Conservation (phyloP, 768 basidiomycete species). For the Boletellus emodensis region DNA sequence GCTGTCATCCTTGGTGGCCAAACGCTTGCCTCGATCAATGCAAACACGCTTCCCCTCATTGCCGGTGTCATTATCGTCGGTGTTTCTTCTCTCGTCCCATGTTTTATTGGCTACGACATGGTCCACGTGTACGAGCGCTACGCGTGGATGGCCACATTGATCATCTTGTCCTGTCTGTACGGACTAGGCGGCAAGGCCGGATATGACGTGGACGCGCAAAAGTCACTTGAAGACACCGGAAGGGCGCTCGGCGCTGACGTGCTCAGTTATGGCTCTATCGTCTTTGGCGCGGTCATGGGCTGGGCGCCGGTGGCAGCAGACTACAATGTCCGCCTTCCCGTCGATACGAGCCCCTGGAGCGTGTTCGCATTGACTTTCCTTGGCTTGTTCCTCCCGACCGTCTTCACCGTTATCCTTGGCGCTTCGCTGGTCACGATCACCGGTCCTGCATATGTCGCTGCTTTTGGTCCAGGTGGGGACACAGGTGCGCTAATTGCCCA, state of each 20-base stretch:
- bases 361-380: conserved; percentile 50
- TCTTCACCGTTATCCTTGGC: conserved; percentile 35
- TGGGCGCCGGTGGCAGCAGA: conserved; percentile 54
- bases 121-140: conserved; percentile 52
- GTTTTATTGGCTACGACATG: conserved; percentile 45
- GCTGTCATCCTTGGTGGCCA: conserved; percentile 55
- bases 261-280: conserved; percentile 49
- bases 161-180: conserved; percentile 49
- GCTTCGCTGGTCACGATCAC: conserved; percentile 43
- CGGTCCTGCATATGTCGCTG: conserved; percentile 35
- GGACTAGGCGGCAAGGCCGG: conserved; percentile 47
- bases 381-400: conserved; percentile 46
- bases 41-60: conserved; percentile 41
- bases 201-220: conserved; percentile 43
- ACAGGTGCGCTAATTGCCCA: conserved; percentile 43
- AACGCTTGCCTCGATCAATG: conserved; percentile 43
- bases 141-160: conserved; percentile 46
- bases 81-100: conserved; percentile 40
- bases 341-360: conserved; percentile 36
- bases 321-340: conserved; percentile 50
- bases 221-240: conserved; percentile 41
- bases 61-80: conserved; percentile 48
- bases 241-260: conserved; percentile 43
- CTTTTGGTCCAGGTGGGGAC: conserved; percentile 36
- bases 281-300: conserved; percentile 46